Conservation (phyloP, 495 filamentous ascomycete species). For the Cercophora samala region DNA sequence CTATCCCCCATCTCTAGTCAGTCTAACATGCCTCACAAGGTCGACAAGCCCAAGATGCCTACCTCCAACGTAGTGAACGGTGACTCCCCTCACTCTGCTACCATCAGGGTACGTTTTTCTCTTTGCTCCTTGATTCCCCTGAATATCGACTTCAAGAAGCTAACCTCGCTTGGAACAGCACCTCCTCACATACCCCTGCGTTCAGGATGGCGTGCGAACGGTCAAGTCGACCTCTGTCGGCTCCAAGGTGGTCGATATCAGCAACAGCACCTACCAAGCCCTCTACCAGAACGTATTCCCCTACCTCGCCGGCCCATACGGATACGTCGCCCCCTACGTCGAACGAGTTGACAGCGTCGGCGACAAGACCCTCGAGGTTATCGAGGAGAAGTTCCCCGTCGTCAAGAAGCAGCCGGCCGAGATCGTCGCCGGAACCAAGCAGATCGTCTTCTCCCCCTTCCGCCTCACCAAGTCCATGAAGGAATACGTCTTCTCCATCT, state of each 20-base stretch:
- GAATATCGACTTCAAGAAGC: neutral
- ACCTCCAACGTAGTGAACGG: conserved; percentile 27
- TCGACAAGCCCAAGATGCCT: conserved; percentile 28
- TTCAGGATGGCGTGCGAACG: conserved; percentile 71
- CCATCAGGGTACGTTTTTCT: conserved; percentile 26
- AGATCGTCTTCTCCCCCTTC: conserved; percentile 46
- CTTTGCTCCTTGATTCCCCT: neutral
- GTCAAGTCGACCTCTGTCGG: conserved; percentile 79
- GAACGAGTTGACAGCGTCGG: conserved; percentile 76
- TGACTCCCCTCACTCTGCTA: conserved; percentile 28
- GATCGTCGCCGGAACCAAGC: conserved; percentile 63
- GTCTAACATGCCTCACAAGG: conserved; percentile 21
- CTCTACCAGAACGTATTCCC: conserved; percentile 69
- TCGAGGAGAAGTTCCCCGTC: conserved; percentile 78
- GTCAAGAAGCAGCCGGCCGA: conserved; percentile 84
- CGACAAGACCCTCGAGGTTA: conserved; percentile 64
- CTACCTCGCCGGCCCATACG: conserved; percentile 72
- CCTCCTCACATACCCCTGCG: conserved; percentile 76
- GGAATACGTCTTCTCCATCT: conserved; percentile 4
- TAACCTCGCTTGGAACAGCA: conserved; percentile 53
- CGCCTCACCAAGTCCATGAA: neutral
- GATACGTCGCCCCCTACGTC: conserved; percentile 77
- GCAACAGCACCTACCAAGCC: conserved; percentile 61
- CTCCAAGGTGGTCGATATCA: conserved; percentile 70
- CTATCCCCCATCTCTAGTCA: neutral